phyloP scores from a whole-genome alignment of 2,329 filamentous ascomycete species.

The Pseudogymnoascus sp. region DNA sequence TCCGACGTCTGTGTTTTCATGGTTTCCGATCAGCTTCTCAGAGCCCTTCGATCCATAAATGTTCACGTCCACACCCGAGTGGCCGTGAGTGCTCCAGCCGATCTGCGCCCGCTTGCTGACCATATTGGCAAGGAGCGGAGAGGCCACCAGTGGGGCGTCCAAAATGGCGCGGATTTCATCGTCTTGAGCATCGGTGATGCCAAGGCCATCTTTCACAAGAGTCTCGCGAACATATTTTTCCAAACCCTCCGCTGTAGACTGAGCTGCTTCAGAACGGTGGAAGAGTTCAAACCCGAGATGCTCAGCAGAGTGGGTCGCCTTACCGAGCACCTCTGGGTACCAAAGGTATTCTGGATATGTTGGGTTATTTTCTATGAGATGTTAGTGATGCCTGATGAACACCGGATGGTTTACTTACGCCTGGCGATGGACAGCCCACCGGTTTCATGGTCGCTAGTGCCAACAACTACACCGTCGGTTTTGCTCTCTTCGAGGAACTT shows the following conservation, averaged over 20 bases:
- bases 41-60: slow-evolving; percentile 75
- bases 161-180: slow-evolving; percentile 63
- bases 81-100: slow-evolving; percentile 91
- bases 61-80: slow-evolving; percentile 91
- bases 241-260: slow-evolving; percentile 34
- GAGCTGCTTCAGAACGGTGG: slow-evolving; percentile 34
- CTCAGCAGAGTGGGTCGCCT: slow-evolving; percentile 68
- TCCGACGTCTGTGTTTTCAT: slow-evolving; percentile 92
- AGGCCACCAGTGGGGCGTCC: slow-evolving; percentile 44
- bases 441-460: slow-evolving; percentile 93
- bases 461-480: slow-evolving; percentile 71
- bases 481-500: slow-evolving; percentile 73
- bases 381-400: neutral
- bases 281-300: slow-evolving; percentile 56
- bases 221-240: slow-evolving; percentile 57
- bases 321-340: slow-evolving; percentile 75
- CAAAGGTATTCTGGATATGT: slow-evolving; percentile 64
- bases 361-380: slow-evolving; percentile 42
- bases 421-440: slow-evolving; percentile 77
- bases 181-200: slow-evolving; percentile 64
- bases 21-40: slow-evolving; percentile 66
- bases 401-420: slow-evolving; percentile 40
- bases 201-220: slow-evolving; percentile 62
- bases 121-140: slow-evolving; percentile 67
- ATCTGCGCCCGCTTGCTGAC: slow-evolving; percentile 80